Conservation (phyloP, 2,329 filamentous ascomycete species). For the Botrytis pseudocinerea region DNA sequence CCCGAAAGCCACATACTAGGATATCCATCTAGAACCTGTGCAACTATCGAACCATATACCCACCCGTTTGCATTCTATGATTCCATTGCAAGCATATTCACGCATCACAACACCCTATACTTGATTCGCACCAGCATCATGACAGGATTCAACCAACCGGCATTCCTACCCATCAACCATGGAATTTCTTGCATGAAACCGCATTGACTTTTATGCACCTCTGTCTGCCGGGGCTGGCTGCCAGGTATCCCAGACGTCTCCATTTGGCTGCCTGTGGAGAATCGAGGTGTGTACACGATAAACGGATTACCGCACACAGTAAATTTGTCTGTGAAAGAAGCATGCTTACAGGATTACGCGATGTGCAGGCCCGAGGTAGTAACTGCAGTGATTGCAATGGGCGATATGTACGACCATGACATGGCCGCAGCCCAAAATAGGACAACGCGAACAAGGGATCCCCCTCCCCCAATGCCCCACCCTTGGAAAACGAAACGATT, state of each 20-base stretch:
- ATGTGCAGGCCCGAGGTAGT: not conserved
- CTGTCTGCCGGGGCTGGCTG: not conserved
- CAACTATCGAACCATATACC: not conserved
- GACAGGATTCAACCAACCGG: not conserved
- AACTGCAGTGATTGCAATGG: not conserved
- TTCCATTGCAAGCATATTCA: not conserved
- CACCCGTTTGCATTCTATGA: not conserved
- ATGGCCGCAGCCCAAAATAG: not conserved
- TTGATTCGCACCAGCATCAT: not conserved
- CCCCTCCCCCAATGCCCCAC: not conserved
- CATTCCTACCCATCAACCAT: not conserved
- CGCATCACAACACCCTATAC: not conserved
- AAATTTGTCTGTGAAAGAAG: not conserved
- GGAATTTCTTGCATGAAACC: not conserved
- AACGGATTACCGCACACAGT: not conserved
- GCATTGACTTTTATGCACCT: slow-evolving; percentile 1
- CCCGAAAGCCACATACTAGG: not conserved
- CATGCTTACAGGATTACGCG: not conserved
- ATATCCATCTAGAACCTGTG: not conserved
- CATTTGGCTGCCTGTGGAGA: not conserved
- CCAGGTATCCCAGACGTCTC: not conserved
- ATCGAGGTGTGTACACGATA: not conserved
- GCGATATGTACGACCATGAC: not conserved
- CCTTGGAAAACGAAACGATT: not conserved
- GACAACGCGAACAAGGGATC: not conserved